Conservation (phyloP, 1,139 yeast genomes). For the Candida buenavistaensis region DNA sequence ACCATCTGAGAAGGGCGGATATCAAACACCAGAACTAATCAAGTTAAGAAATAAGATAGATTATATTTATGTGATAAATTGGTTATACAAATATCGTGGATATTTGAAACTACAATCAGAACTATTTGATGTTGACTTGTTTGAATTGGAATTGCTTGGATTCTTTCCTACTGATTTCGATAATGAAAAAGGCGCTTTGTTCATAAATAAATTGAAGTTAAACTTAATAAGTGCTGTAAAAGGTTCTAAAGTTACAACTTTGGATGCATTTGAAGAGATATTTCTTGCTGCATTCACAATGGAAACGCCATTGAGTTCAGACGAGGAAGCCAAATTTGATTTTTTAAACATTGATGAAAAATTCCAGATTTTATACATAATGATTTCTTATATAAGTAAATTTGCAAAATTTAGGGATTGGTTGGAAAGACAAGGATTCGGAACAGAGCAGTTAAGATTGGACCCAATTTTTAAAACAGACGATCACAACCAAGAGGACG, state of each 20-base stretch:
- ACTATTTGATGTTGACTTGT: conserved; percentile 52
- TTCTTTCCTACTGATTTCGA: conserved; percentile 17
- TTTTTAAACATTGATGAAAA: conserved; percentile 41
- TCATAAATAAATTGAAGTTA: conserved; percentile 41
- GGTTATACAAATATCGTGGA: conserved; percentile 51
- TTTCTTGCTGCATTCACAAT: conserved; percentile 45
- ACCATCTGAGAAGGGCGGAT: conserved; percentile 3
- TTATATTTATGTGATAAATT: conserved; percentile 50
- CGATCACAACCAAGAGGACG: conserved; percentile 21
- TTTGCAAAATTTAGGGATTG: conserved; percentile 41
- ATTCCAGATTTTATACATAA: conserved; percentile 43
- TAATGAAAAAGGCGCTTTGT: conserved; percentile 16
- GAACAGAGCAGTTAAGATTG: conserved; percentile 32
- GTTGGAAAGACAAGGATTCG: conserved; percentile 39
- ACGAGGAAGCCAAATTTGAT: conserved; percentile 28
- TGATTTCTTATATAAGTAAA: conserved; percentile 39
- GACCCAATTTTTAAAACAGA: conserved; percentile 23
- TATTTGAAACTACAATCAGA: conserved; percentile 45
- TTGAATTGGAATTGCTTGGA: conserved; percentile 54
- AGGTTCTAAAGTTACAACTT: conserved; percentile 27
- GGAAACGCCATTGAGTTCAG: conserved; percentile 36
- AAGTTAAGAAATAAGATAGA: conserved; percentile 26
- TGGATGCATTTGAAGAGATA: conserved; percentile 46
- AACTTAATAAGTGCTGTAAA: conserved; percentile 39
- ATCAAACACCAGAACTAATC: conserved; percentile 11